Evolutionary conservation across 805 yeast species (phyloP).

Genomic region (Crinitomyces ghanaensis): DNA sequence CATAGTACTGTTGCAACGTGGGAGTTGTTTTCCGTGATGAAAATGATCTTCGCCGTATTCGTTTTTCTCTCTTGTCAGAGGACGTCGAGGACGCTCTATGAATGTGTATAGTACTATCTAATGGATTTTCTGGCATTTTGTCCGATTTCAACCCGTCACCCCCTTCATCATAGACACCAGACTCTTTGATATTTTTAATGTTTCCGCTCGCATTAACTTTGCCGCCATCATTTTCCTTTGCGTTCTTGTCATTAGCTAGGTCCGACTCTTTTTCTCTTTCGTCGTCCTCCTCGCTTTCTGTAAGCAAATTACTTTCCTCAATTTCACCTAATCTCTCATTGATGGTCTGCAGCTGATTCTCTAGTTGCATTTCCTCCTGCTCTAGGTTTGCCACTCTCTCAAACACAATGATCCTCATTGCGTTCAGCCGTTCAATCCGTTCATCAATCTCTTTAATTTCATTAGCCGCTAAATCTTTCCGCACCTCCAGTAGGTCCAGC

Average conservation of each 20-base stretch:
- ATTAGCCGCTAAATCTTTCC: conserved; percentile 51
- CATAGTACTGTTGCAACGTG: conserved; percentile 52
- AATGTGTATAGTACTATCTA: neutral
- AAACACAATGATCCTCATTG: conserved; percentile 42
- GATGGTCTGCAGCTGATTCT: conserved; percentile 23
- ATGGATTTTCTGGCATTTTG: too few relatives aligned
- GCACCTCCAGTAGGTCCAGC: conserved; percentile 46
- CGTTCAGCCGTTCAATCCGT: conserved; percentile 40
- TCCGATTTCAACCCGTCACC: too few relatives aligned
- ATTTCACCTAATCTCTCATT: conserved; percentile 6
- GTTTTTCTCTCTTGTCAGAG: neutral
- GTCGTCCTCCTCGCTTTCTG: conserved; percentile 10
- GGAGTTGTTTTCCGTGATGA: conserved; percentile 42
- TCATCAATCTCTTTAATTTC: conserved; percentile 56
- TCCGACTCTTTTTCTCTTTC: conserved; percentile 4
- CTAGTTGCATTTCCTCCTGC: conserved; percentile 46
- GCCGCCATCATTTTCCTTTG: too few relatives aligned
- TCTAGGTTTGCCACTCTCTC: conserved; percentile 51
- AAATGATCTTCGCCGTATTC: conserved; percentile 22
- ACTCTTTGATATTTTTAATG: conserved; percentile 7
- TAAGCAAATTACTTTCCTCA: neutral
- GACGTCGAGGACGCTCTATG: neutral
- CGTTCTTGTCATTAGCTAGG: neutral
- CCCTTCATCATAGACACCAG: conserved; percentile 19
- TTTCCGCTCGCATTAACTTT: conserved; percentile 4